Evolutionary conservation across 345 rosid genomes (phyloP).

Genomic region (Lepidium didymum): DNA sequence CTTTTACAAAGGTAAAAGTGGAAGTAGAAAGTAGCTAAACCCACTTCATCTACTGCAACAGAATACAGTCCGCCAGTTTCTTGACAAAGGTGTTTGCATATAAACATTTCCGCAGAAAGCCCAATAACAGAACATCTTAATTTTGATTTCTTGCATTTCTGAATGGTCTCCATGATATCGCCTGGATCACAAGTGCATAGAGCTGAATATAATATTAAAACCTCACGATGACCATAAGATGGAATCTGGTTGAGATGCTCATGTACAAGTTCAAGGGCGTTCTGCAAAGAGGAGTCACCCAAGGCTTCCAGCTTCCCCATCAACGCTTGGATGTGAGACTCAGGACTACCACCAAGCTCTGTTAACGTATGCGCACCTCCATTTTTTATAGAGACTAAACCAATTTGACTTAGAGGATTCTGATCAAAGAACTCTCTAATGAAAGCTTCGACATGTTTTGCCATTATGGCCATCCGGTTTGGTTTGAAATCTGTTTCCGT

Average conservation of each 20-base stretch:
- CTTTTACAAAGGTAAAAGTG: background rate
- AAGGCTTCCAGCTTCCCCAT: conserved; percentile 71
- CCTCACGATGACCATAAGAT: conserved; percentile 89
- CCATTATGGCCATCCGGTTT: conserved; percentile 65
- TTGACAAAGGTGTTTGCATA: conserved; percentile 86
- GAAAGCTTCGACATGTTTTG: conserved; percentile 72
- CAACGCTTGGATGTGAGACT: conserved; percentile 77
- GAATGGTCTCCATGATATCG: conserved; percentile 75
- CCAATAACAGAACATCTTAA: conserved; percentile 90
- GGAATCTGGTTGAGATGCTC: conserved; percentile 75
- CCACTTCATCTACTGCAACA: conserved; percentile 83
- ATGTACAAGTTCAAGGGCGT: conserved; percentile 63
- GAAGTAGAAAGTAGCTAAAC: conserved; percentile 17
- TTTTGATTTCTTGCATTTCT: conserved; percentile 73
- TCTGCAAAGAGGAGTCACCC: conserved; percentile 88
- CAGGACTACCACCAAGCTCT: conserved; percentile 95
- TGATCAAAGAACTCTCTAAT: conserved; percentile 89
- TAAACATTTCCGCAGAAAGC: conserved; percentile 81
- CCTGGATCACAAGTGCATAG: conserved; percentile 92
- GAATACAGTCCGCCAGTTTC: conserved; percentile 84
- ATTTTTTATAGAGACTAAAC: conserved; percentile 63
- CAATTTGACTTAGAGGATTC: conserved; percentile 88
- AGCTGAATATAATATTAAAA: conserved; percentile 71
- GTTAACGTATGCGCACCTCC: conserved; percentile 76
- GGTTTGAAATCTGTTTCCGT: conserved; percentile 68